A percentile compares a stretch with the other conserved stretches of the same genome.
These are phyloP conservation scores for California macrophylla DNA, from an alignment of 441 rosid species.

Conservation along the genomic window DNA sequence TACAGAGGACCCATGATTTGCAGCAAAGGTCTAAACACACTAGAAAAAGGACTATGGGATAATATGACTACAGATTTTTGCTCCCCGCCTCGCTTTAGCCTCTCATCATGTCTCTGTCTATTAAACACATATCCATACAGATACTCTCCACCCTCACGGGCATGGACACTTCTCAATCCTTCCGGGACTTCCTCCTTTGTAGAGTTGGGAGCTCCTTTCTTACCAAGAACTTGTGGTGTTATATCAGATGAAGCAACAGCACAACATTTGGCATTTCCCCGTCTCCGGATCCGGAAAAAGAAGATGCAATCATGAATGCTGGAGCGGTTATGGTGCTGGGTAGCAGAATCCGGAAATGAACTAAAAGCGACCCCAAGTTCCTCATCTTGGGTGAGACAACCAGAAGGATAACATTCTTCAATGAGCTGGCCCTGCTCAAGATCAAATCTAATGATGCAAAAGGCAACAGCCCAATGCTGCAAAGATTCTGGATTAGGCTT, in stretches of 20 bases:
- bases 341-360: slow-evolving; percentile 91
- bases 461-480: slow-evolving; percentile 71
- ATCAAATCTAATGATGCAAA: slow-evolving; percentile 84
- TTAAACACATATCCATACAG: slow-evolving; percentile 91
- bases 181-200: slow-evolving; percentile 17
- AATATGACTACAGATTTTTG: slow-evolving; percentile 88
- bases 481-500: slow-evolving; percentile 60
- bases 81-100: slow-evolving; percentile 91
- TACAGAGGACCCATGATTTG: slow-evolving; percentile 93
- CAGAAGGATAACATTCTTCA: slow-evolving; percentile 83
- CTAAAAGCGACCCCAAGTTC: slow-evolving; percentile 85
- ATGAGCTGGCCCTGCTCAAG: slow-evolving; percentile 96
- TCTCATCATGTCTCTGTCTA: slow-evolving; percentile 91
- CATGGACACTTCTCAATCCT: slow-evolving; percentile 16
- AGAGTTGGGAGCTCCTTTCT: slow-evolving; percentile 22
- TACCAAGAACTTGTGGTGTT: slow-evolving; percentile 23
- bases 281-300: slow-evolving; percentile 75
- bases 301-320: slow-evolving; percentile 95
- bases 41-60: slow-evolving; percentile 67
- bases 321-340: slow-evolving; percentile 75
- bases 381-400: slow-evolving; percentile 57
- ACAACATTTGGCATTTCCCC: slow-evolving; percentile 25
- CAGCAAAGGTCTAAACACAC: slow-evolving; percentile 77
- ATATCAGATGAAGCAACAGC: slow-evolving; percentile 27
- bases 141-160: slow-evolving; percentile 26